These are phyloP conservation scores for Debaryomyces prosopidis DNA, from an alignment of 805 yeast genomes.

Conservation along the genomic window DNA sequence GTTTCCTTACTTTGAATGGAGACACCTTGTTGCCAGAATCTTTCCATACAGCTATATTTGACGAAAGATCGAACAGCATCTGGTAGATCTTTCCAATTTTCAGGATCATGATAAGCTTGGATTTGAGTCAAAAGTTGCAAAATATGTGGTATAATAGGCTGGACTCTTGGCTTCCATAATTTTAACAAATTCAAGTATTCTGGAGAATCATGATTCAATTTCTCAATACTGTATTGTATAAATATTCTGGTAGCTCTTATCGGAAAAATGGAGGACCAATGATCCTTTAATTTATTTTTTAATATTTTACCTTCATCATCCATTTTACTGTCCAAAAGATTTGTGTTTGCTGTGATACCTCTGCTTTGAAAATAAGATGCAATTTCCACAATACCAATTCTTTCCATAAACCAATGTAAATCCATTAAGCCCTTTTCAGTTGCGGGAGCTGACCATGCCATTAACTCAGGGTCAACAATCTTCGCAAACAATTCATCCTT, in stretches of 20 bases:
- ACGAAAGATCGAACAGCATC: slow-evolving; percentile 90
- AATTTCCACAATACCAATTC: slow-evolving; percentile 90
- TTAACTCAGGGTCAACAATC: slow-evolving; percentile 90
- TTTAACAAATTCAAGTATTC: slow-evolving; percentile 69
- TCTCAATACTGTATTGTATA: slow-evolving; percentile 93
- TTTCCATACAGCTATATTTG: slow-evolving; percentile 82
- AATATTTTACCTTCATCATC: slow-evolving; percentile 83
- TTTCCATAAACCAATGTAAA: slow-evolving; percentile 97
- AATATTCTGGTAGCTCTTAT: slow-evolving; percentile 93
- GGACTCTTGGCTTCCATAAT: slow-evolving; percentile 91
- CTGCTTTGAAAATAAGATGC: slow-evolving; percentile 86
- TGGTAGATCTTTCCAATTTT: slow-evolving; percentile 86
- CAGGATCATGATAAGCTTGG: slow-evolving; percentile 92
- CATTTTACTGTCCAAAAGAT: slow-evolving; percentile 76
- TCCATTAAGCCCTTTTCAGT: slow-evolving; percentile 89
- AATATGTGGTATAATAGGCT: slow-evolving; percentile 88
- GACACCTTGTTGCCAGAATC: slow-evolving; percentile 99
- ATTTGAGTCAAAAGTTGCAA: slow-evolving; percentile 85
- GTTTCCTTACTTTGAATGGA: slow-evolving; percentile 92
- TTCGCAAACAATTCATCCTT: slow-evolving; percentile 77
- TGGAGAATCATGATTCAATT: slow-evolving; percentile 73
- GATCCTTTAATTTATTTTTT: slow-evolving; percentile 77
- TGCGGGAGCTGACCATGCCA: slow-evolving; percentile 89
- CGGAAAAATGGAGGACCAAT: slow-evolving; percentile 94
- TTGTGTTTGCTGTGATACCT: slow-evolving; percentile 74